A percentile compares a stretch with the other conserved stretches of the same genome.
phyloP scores from a whole-genome alignment of 768 basidiomycete species.

The Lentinula raphanica region DNA sequence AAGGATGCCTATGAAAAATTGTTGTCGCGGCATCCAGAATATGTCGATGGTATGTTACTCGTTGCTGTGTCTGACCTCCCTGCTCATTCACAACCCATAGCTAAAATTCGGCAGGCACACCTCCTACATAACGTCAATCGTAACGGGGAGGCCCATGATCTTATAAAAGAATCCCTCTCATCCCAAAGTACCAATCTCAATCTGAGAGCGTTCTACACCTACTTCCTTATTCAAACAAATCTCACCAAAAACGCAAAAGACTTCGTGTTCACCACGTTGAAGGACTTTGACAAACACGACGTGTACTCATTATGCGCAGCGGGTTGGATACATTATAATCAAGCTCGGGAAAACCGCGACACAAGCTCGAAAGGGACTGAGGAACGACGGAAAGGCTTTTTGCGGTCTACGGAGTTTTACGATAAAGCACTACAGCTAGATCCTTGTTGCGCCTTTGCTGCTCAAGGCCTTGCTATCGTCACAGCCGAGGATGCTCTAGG shows the following conservation, averaged over 20 bases:
- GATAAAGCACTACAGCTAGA: slow-evolving; percentile 86
- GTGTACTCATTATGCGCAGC: slow-evolving; percentile 88
- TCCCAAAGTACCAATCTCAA: slow-evolving; percentile 78
- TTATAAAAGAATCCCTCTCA: slow-evolving; percentile 83
- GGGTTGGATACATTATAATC: slow-evolving; percentile 81
- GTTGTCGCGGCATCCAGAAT: slow-evolving; percentile 88
- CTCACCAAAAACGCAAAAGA: slow-evolving; percentile 71
- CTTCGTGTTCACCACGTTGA: slow-evolving; percentile 85
- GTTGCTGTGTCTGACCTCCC: neutral
- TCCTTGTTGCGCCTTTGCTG: slow-evolving; percentile 84
- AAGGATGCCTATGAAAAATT: slow-evolving; percentile 86
- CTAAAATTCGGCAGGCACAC: slow-evolving; percentile 87
- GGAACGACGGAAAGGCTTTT: slow-evolving; percentile 74
- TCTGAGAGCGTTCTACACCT: slow-evolving; percentile 88
- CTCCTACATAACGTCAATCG: slow-evolving; percentile 68
- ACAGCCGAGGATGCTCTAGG: slow-evolving; percentile 90
- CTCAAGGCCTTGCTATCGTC: slow-evolving; percentile 91
- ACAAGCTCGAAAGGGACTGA: slow-evolving; percentile 48
- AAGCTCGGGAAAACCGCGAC: slow-evolving; percentile 81
- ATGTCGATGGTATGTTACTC: slow-evolving; percentile 76
- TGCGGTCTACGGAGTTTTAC: slow-evolving; percentile 84
- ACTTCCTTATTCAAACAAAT: slow-evolving; percentile 83
- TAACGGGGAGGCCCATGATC: slow-evolving; percentile 77
- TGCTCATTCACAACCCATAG: slow-evolving; percentile 33
- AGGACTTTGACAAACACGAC: slow-evolving; percentile 82